Evolutionary conservation across 352 stramenopile species (phyloP), one percentile per base, ranked within the genome.

Genomic region (Pythium insidiosum): DNA sequence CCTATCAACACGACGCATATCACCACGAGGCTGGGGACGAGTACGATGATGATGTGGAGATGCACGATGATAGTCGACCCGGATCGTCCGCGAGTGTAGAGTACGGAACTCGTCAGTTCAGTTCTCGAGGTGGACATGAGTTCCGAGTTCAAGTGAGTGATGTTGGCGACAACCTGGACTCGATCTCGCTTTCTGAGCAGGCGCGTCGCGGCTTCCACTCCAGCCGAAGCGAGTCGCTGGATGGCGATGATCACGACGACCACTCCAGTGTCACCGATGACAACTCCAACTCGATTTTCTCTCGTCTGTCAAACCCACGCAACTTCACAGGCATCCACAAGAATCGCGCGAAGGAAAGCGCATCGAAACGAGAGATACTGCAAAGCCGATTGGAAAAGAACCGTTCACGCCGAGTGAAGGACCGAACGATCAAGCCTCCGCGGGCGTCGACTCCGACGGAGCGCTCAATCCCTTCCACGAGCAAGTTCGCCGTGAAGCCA

Each of bases 241-340:
- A 80, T 0, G 53, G 66, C 30, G 38, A 62, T 28, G 66, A 79
- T 39, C 58, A 68, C 23, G 44, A 50, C 19, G 48, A 62, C 16
- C 47, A 61, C 15, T 21, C 36, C 33, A 29, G 19, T 26, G 41
- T 34, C 6, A 55, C 56, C 22, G 65, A 67, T 12, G 69, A 81
- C 16, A 43, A 49, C 5, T 58, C 62, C 9, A 61, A 60, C 5
- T 88, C 73, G 0, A 94, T 94, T 25, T 94, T 94, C 38, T 84
- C 77, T 12, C 68, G 82, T n/a, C 63, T 94, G 5, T 84, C 82
- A 0, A 92, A 94, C 29, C 82, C 82, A 33, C 90, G 59, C 22
- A 94, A 91, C 44, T 94, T 94, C 28, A 94, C 82, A 16, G 82
- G 82, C 15, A 94, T 90, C 46, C 82, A 94, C 68, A 90, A 90